These are phyloP conservation scores for Canariomyces notabilis DNA, from an alignment of 2,329 filamentous ascomycete species.

Conservation along the genomic window DNA sequence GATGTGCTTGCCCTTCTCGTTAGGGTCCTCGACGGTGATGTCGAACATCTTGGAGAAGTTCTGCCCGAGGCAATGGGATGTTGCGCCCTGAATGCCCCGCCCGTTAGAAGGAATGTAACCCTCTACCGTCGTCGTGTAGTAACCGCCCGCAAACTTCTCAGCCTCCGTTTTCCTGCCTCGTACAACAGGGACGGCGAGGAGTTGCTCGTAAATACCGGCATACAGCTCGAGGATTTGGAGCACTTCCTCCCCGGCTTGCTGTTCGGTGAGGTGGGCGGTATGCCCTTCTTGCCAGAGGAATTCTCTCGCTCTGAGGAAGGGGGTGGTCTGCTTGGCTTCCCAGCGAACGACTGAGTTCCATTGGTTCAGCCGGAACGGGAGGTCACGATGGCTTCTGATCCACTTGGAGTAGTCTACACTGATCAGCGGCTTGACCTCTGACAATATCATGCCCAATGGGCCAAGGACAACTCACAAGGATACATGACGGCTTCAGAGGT, in stretches of 20 bases:
- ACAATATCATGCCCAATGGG: too few relatives aligned
- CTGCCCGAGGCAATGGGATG: conserved; percentile 90
- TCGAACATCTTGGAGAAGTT: conserved; percentile 99
- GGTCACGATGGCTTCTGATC: conserved; percentile 93
- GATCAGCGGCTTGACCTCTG: conserved; percentile 46
- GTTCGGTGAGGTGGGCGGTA: conserved; percentile 78
- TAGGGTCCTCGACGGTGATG: conserved; percentile 92
- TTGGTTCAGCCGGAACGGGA: conserved; percentile 91
- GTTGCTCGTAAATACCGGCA: conserved; percentile 83
- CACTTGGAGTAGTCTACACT: conserved; percentile 92
- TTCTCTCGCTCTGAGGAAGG: conserved; percentile 84
- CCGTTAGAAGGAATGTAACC: conserved; percentile 95
- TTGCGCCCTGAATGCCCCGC: conserved; percentile 92
- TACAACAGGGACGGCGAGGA: conserved; percentile 91
- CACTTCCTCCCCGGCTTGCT: conserved; percentile 78
- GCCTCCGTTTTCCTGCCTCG: conserved; percentile 94
- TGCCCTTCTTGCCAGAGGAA: conserved; percentile 99
- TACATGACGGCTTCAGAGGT: conserved; percentile 54
- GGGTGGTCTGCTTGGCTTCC: conserved; percentile 41
- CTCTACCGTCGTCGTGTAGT: conserved; percentile 95
- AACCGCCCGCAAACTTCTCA: conserved; percentile 94
- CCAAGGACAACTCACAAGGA: conserved; percentile 21
- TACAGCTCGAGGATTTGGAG: conserved; percentile 91
- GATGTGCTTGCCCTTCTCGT: conserved; percentile 71
- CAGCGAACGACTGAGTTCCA: conserved; percentile 88